Evolutionary conservation across 2,329 filamentous ascomycete genomes (phyloP).

Genomic region (Cladosporium velox): DNA sequence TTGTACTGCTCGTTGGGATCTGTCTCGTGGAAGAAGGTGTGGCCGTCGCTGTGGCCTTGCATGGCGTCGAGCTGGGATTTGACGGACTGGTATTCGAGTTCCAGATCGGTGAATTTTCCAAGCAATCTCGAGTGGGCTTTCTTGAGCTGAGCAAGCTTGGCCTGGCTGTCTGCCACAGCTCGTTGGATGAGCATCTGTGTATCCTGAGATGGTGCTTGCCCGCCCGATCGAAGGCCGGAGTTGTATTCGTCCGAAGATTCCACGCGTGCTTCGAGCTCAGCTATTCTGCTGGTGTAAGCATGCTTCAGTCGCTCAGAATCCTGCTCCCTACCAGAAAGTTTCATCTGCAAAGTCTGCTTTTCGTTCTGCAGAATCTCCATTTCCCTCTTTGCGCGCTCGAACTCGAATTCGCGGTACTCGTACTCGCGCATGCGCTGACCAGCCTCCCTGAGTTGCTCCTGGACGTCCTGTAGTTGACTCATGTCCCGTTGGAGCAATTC

Average conservation of each 20-base stretch:
- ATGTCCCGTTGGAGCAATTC: constrained; percentile 63
- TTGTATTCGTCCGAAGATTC: constrained; percentile 10
- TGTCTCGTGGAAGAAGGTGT: constrained; percentile 16
- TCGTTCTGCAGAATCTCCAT: constrained; percentile 61
- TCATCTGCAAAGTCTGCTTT: constrained; percentile 60
- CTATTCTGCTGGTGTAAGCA: constrained; percentile 52
- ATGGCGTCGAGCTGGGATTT: constrained; percentile 31
- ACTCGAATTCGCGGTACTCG: constrained; percentile 64
- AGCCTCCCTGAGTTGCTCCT: constrained; percentile 60
- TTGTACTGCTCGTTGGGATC: constrained; percentile 11
- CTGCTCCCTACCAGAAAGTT: constrained; percentile 55
- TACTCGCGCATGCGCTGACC: constrained; percentile 63
- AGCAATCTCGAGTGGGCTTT: constrained; percentile 55
- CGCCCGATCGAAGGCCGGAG: background rate
- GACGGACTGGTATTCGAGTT: constrained; percentile 37
- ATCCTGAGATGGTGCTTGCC: constrained; percentile 17
- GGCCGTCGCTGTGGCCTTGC: constrained; percentile 19
- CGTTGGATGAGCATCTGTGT: constrained; percentile 48
- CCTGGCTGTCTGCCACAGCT: constrained; percentile 49
- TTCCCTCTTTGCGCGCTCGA: constrained; percentile 58
- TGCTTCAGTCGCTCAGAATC: constrained; percentile 52
- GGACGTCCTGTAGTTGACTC: constrained; percentile 62
- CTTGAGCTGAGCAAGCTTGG: constrained; percentile 52
- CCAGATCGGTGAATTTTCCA: constrained; percentile 53
- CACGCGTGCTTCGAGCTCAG: constrained; percentile 45